These are phyloP conservation scores for Syzygium aromaticum DNA, from an alignment of 345 rosid species.

Conservation along the genomic window DNA sequence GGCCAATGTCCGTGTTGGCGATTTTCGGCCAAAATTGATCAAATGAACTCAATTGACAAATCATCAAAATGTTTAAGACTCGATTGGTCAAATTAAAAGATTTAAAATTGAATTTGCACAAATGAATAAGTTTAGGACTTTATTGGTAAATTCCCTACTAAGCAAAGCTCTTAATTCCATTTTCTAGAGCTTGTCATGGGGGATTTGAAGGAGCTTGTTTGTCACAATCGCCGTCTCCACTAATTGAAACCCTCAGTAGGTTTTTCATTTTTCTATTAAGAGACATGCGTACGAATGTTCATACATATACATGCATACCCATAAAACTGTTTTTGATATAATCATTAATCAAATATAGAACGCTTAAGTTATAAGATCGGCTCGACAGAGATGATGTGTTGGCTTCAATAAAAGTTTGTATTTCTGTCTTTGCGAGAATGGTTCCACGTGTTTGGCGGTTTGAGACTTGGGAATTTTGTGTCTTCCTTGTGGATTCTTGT, in stretches of 20 bases:
- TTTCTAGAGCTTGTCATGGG: neutral
- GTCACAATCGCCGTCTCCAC: neutral
- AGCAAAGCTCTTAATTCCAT: neutral
- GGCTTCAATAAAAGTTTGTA: neutral
- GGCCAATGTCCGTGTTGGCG: no score
- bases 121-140: no score
- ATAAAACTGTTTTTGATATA: neutral
- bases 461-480: neutral
- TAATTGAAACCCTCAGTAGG: neutral
- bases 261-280: neutral
- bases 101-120: no score
- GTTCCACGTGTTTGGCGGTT: neutral
- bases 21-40: no score
- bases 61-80: no score
- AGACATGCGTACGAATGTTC: neutral
- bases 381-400: neutral
- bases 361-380: neutral
- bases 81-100: no score
- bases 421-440: neutral
- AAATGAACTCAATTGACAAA: no score
- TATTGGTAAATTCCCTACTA: neutral
- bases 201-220: neutral
- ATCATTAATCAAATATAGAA: neutral
- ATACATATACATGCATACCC: neutral
- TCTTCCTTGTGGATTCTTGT: neutral